Percentiles rank a stretch among this genome's conserved stretches.
phyloP scores from a whole-genome alignment of 371 early-diverging fungal genomes.

The Fennellomyces sp. region DNA sequence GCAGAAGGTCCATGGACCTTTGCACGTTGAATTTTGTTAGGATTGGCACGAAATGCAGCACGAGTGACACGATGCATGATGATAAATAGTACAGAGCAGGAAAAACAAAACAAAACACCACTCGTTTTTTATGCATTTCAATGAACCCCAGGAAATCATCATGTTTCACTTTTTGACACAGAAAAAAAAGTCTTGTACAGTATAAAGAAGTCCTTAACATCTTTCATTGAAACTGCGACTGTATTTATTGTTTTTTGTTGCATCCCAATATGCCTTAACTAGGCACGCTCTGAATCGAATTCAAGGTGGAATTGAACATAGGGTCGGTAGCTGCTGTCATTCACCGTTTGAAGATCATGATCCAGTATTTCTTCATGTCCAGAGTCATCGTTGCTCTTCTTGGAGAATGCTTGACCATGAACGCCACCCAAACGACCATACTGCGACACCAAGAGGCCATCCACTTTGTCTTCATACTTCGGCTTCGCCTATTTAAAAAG shows the following conservation, averaged over 20 bases:
- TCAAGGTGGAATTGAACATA: slow-evolving; percentile 83
- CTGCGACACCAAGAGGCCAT: slow-evolving; percentile 68
- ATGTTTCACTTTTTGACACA: too few species aligned
- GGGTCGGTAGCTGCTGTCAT: slow-evolving; percentile 90
- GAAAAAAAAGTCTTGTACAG: too few species aligned
- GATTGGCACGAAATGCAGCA: neutral
- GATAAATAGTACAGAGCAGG: too few species aligned
- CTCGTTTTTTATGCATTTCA: too few species aligned
- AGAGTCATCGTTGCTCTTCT: slow-evolving; percentile 30
- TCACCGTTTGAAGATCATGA: slow-evolving; percentile 77
- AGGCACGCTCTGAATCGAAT: slow-evolving; percentile 54
- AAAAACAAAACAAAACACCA: too few species aligned
- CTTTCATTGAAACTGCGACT: neutral
- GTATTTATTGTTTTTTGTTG: neutral
- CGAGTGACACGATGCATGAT: neutral
- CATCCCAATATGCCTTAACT: neutral
- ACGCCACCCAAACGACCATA: slow-evolving; percentile 71
- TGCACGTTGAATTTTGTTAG: slow-evolving; percentile 6
- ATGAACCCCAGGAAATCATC: too few species aligned
- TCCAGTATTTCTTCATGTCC: slow-evolving; percentile 68
- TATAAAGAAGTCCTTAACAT: too few species aligned
- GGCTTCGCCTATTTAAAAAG: slow-evolving; percentile 61
- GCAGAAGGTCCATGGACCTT: slow-evolving; percentile 13
- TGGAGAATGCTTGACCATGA: slow-evolving; percentile 34
- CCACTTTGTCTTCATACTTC: slow-evolving; percentile 78